Evolutionary conservation across 306 rosid species (phyloP).

Genomic region (Crotalaria pallida): DNA sequence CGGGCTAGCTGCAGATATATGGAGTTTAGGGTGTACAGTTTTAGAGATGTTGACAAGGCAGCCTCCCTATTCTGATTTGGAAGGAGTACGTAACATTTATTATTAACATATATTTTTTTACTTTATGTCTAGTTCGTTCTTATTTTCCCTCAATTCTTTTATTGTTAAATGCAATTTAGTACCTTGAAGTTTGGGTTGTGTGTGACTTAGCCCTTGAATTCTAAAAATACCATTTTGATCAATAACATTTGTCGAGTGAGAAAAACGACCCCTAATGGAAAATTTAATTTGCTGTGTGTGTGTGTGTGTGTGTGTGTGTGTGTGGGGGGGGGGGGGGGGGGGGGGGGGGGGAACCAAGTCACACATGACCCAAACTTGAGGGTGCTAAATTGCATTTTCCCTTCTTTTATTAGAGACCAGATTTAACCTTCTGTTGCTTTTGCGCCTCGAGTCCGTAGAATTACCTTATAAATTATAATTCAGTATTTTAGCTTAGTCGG

Average conservation of each 20-base stretch:
- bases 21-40: conserved; percentile 65
- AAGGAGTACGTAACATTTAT: conserved; percentile 41
- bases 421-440: background rate
- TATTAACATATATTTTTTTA: background rate
- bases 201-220: too few species aligned
- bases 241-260: too few species aligned
- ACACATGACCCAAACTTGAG: too few species aligned
- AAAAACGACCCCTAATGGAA: too few species aligned
- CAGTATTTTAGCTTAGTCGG: background rate
- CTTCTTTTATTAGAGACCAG: background rate
- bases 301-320: too few species aligned
- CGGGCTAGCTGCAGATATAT: conserved; percentile 60
- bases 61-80: conserved; percentile 52
- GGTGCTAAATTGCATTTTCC: too few species aligned
- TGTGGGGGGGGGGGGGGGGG: too few species aligned
- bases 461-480: background rate
- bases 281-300: too few species aligned
- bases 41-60: conserved; percentile 45
- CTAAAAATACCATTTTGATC: too few species aligned
- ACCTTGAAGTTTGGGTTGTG: too few species aligned
- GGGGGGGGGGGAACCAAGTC: too few species aligned
- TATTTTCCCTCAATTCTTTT: background rate
- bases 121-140: background rate
- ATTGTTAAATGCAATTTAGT: too few species aligned
- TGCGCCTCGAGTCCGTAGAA: background rate